Evolutionary conservation across 75 land plant species (phyloP).

Genomic region (Cupressus sempervirens): DNA sequence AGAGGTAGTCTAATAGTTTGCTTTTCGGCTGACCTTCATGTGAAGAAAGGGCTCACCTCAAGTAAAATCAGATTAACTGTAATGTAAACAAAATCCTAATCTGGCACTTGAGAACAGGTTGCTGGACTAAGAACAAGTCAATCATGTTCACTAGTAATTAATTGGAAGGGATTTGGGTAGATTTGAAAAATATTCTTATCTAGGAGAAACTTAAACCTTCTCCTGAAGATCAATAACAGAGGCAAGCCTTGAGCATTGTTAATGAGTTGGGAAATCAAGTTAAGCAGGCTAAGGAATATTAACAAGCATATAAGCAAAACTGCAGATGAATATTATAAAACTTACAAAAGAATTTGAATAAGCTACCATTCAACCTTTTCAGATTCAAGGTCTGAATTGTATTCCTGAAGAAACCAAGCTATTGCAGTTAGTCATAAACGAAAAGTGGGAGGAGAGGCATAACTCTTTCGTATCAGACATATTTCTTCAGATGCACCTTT

Average conservation of each 20-base stretch:
- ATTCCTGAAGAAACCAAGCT: no score
- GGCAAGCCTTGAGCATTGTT: background rate
- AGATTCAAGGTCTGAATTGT: no score
- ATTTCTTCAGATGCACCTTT: no score
- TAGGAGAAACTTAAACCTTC: background rate
- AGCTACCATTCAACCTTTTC: no score
- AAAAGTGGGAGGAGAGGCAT: no score
- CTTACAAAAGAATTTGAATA: background rate
- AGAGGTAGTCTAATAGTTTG: background rate
- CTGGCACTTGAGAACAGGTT: background rate
- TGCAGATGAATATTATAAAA: background rate
- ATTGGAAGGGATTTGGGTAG: background rate
- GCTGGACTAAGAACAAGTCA: background rate
- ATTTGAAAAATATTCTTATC: background rate
- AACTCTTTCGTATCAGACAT: no score
- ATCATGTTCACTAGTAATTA: background rate
- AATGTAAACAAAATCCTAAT: background rate
- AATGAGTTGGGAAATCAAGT: no score
- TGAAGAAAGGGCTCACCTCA: background rate
- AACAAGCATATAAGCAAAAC: background rate
- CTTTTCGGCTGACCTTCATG: background rate
- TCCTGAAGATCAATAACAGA: background rate
- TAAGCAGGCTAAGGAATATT: background rate
- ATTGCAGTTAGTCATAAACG: no score
- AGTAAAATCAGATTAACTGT: background rate